phyloP scores from a whole-genome alignment of 148 eudicot genomes.

The Linanthus parryae region DNA sequence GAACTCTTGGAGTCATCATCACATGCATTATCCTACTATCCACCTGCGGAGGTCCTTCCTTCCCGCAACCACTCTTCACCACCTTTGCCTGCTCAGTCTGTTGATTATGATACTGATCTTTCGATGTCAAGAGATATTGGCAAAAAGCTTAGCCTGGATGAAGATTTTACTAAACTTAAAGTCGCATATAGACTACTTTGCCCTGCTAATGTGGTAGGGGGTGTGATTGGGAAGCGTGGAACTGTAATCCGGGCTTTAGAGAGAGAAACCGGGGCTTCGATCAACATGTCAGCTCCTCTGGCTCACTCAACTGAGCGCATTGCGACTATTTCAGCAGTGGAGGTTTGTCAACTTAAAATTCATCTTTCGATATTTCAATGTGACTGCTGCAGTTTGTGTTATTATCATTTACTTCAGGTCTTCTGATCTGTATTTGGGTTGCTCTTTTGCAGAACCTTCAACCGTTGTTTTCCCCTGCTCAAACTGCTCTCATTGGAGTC shows the following conservation, averaged over 20 bases:
- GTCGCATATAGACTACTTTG: conserved; percentile 44
- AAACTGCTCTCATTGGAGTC: conserved; percentile 40
- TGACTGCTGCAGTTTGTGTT: neutral
- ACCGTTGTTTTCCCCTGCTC: conserved; percentile 37
- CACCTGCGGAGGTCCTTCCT: neutral
- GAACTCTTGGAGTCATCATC: conserved; percentile 10
- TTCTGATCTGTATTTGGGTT: neutral
- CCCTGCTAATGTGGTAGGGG: conserved; percentile 31
- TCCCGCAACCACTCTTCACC: neutral
- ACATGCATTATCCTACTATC: conserved; percentile 3
- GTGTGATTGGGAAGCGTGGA: conserved; percentile 41
- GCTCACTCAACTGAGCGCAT: conserved; percentile 31
- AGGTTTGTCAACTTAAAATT: conserved; percentile 21
- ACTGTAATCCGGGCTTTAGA: conserved; percentile 30
- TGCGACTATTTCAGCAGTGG: conserved; percentile 33
- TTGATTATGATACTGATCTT: conserved; percentile 4
- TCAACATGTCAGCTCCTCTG: conserved; percentile 23
- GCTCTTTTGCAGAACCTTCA: conserved; percentile 25
- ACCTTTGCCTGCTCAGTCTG: conserved; percentile 5
- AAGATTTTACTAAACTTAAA: conserved; percentile 12
- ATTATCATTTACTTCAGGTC: neutral
- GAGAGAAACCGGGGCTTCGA: conserved; percentile 42
- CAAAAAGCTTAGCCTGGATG: conserved; percentile 9
- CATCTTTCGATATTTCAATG: neutral
- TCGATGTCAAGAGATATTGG: conserved; percentile 10